phyloP scores from a whole-genome alignment of 257 asterid genomes.

The Primulina huaijiensis region DNA sequence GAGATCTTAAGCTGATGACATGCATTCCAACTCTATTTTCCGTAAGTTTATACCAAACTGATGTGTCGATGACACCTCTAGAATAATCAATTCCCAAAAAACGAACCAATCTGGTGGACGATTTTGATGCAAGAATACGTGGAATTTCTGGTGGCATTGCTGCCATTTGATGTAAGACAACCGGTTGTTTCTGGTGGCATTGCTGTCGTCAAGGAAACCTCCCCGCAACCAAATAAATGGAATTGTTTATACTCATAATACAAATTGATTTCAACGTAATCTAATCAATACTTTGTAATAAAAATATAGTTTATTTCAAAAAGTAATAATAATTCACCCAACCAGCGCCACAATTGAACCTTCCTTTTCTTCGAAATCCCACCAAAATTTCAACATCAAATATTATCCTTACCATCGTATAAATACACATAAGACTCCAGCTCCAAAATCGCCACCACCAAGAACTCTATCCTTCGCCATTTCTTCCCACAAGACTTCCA shows the following conservation, averaged over 20 bases:
- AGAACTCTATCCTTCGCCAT: background rate
- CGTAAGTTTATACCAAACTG: background rate
- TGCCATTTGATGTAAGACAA: background rate
- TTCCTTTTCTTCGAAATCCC: background rate
- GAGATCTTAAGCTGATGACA: conserved; percentile 34
- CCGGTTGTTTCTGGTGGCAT: conserved; percentile 9
- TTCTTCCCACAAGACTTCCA: too few relatives aligned
- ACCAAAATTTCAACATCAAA: background rate
- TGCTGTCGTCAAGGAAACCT: background rate
- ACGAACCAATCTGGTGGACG: conserved; percentile 2
- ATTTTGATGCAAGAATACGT: conserved; percentile 3
- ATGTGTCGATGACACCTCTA: conserved; percentile 1
- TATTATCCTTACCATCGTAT: background rate
- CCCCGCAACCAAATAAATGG: too few relatives aligned
- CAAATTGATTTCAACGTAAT: background rate
- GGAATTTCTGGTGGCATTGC: conserved; percentile 2
- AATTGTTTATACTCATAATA: background rate
- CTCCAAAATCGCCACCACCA: background rate
- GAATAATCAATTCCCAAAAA: background rate
- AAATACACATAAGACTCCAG: background rate
- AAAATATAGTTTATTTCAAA: too few relatives aligned
- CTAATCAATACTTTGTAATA: too few relatives aligned
- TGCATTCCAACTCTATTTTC: background rate
- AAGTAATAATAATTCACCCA: background rate
- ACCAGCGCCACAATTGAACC: background rate